Conservation (phyloP, 768 basidiomycete genomes). For the Goffeauzyma gilvescens region DNA sequence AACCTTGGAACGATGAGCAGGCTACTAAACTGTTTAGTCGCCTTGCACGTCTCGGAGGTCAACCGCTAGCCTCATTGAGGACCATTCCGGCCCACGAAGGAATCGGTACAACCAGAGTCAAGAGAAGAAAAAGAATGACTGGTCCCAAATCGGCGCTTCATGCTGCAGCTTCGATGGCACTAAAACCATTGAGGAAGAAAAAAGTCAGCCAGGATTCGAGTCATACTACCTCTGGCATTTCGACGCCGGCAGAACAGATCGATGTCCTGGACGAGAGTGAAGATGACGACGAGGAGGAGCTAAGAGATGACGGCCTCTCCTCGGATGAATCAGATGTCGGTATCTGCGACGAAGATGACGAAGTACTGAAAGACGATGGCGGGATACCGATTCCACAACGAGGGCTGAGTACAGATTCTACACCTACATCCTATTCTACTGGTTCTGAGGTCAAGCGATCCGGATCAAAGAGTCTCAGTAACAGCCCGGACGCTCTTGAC, state of each 20-base stretch:
- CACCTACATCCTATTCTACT: too few relatives aligned
- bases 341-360: constrained; percentile 37
- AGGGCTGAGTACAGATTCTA: constrained; percentile 1
- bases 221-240: constrained; percentile 3
- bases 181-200: constrained; percentile 26
- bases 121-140: too few relatives aligned
- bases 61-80: constrained; percentile 15
- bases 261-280: constrained; percentile 44
- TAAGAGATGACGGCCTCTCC: constrained; percentile 54
- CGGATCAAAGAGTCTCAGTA: too few relatives aligned
- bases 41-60: too few relatives aligned
- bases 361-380: constrained; percentile 24
- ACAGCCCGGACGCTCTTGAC: too few relatives aligned
- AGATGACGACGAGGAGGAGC: constrained; percentile 32
- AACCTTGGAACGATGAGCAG: too few relatives aligned
- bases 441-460: too few relatives aligned
- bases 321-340: constrained; percentile 34
- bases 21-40: too few relatives aligned
- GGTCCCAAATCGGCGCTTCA: too few relatives aligned
- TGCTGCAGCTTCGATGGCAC: constrained; percentile 32
- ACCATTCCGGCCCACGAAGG: constrained; percentile 30
- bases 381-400: constrained; percentile 5
- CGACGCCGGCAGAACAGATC: constrained; percentile 68
- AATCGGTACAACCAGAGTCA: too few relatives aligned
- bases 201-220: not conserved